Evolutionary conservation across 345 rosid genomes (phyloP).

Genomic region (Citrus australasica): DNA sequence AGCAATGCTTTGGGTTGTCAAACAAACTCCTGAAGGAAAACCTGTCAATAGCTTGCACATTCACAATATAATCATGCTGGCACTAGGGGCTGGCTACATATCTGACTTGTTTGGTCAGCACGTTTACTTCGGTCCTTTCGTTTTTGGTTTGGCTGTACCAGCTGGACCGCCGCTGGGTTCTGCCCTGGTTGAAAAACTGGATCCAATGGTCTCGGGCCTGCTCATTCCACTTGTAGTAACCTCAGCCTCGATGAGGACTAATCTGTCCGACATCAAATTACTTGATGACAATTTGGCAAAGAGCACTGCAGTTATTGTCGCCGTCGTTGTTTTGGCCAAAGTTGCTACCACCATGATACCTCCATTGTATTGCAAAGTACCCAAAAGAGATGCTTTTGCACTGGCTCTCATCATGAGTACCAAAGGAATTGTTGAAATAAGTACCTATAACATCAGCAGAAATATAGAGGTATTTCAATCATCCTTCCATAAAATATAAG

Average conservation of each 20-base stretch:
- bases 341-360: not conserved
- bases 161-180: slow-evolving; percentile 28
- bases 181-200: slow-evolving; percentile 25
- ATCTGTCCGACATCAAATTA: not conserved
- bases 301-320: not conserved
- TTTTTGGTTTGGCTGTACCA: slow-evolving; percentile 25
- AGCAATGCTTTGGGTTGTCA: slow-evolving; percentile 12
- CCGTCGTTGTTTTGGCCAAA: not conserved
- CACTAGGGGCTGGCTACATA: not conserved
- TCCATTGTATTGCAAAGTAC: slow-evolving; percentile 5
- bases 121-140: slow-evolving; percentile 10
- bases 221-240: slow-evolving; percentile 18
- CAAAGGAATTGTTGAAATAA: slow-evolving; percentile 15
- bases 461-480: slow-evolving; percentile 1
- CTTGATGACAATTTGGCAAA: not conserved
- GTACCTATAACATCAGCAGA: not conserved
- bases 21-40: slow-evolving; percentile 17
- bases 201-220: slow-evolving; percentile 15
- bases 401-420: slow-evolving; percentile 14
- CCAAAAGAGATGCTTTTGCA: slow-evolving; percentile 1
- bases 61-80: slow-evolving; percentile 14
- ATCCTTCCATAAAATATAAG: not conserved
- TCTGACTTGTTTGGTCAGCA: slow-evolving; percentile 2
- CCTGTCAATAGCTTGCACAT: slow-evolving; percentile 11
- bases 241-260: slow-evolving; percentile 14